Evolutionary conservation across 768 basidiomycete genomes (phyloP).

Genomic region (Lactarius evosmus): DNA sequence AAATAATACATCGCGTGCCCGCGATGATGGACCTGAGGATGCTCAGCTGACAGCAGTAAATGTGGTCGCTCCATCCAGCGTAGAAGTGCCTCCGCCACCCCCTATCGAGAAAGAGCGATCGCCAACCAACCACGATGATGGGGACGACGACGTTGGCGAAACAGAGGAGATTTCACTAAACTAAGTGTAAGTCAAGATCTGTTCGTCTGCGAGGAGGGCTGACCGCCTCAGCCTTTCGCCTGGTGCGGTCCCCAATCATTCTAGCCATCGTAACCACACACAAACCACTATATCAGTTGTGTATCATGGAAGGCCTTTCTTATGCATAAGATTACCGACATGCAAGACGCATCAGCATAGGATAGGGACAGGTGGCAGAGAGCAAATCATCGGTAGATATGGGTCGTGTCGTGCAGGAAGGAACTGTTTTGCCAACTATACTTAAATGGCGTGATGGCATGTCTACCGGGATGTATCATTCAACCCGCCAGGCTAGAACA

Average conservation of each 20-base stretch:
- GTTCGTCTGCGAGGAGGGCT: neutral
- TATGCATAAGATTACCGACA: neutral
- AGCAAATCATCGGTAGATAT: neutral
- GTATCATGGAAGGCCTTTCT: neutral
- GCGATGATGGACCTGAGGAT: conserved; percentile 11
- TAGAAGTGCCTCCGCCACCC: conserved; percentile 78
- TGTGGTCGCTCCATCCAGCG: conserved; percentile 53
- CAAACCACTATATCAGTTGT: neutral
- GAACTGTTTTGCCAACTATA: neutral
- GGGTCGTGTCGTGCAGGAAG: neutral
- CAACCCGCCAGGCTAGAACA: neutral
- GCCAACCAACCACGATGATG: conserved; percentile 45
- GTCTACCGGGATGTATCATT: neutral
- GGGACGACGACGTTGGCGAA: conserved; percentile 73
- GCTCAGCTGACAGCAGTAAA: conserved; percentile 12
- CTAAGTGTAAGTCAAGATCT: conserved; percentile 13
- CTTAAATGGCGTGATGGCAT: neutral
- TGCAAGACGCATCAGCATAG: neutral
- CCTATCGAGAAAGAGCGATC: conserved; percentile 69
- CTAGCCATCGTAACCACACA: neutral
- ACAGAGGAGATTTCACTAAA: conserved; percentile 61
- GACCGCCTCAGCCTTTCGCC: neutral
- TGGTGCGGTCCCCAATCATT: neutral
- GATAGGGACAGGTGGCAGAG: neutral
- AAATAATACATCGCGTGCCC: neutral